These are phyloP conservation scores for Silene noctiflora DNA, from an alignment of 179 eudicot genomes.

Conservation along the genomic window DNA sequence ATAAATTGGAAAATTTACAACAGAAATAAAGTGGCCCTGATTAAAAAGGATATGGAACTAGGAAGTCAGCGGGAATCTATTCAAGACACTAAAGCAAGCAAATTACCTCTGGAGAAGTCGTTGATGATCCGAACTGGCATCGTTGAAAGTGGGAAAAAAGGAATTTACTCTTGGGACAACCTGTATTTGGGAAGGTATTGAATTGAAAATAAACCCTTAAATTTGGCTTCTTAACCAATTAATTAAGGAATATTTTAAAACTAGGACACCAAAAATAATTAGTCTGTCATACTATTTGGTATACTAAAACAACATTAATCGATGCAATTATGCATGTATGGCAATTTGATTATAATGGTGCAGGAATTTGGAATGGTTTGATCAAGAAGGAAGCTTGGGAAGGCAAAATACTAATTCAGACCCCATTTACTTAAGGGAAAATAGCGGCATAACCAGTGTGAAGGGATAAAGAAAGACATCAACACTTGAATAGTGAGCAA, in stretches of 20 bases:
- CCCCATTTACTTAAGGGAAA: not conserved
- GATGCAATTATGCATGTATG: not conserved
- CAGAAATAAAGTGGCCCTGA: not conserved
- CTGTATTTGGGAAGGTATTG: slow-evolving; percentile 39
- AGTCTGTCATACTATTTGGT: not conserved
- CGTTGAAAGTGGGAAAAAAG: slow-evolving; percentile 61
- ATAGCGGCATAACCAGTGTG: not conserved
- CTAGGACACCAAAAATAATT: not conserved
- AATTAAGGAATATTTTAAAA: not conserved
- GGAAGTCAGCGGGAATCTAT: not conserved
- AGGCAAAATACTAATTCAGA: not conserved
- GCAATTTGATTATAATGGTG: not conserved
- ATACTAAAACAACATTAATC: not conserved
- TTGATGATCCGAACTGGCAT: slow-evolving; percentile 78
- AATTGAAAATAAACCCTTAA: not conserved
- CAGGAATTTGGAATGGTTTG: not conserved
- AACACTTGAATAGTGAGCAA: not conserved
- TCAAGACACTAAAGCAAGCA: slow-evolving; percentile 12
- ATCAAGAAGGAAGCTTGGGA: slow-evolving; percentile 5
- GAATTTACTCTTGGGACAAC: slow-evolving; percentile 75
- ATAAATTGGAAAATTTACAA: not conserved
- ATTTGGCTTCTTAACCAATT: not conserved
- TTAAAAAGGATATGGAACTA: not conserved
- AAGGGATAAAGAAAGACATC: not conserved
- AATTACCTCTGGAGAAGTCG: slow-evolving; percentile 67